Conservation (phyloP, 495 filamentous ascomycete genomes). For the Neurospora sp. region DNA sequence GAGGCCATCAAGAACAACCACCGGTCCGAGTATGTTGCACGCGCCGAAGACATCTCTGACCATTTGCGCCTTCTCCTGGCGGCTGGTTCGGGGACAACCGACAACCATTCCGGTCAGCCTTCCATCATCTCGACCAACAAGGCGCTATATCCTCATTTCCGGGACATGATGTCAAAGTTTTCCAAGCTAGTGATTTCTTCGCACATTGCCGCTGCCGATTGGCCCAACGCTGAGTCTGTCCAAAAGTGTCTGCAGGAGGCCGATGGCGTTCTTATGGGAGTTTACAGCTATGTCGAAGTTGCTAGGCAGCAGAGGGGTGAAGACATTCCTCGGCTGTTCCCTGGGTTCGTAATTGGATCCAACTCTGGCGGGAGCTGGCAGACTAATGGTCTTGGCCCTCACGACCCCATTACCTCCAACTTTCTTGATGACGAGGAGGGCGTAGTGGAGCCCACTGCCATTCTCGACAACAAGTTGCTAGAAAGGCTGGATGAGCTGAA, state of each 20-base stretch:
- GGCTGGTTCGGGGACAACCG: constrained; percentile 90
- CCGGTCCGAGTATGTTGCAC: constrained; percentile 79
- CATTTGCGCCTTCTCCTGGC: constrained; percentile 88
- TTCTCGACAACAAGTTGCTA: constrained; percentile 64
- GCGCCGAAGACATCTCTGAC: constrained; percentile 94
- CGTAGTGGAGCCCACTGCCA: constrained; percentile 57
- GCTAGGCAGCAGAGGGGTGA: constrained; percentile 85
- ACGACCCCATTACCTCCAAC: constrained; percentile 58
- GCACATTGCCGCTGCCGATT: constrained; percentile 95
- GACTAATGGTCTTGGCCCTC: constrained; percentile 66
- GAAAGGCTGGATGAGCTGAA: constrained; percentile 78
- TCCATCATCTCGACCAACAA: constrained; percentile 99
- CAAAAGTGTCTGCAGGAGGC: constrained; percentile 93
- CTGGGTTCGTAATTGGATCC: constrained; percentile 83
- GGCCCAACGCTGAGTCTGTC: constrained; percentile 75
- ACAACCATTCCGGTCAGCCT: constrained; percentile 96
- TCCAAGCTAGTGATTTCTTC: constrained; percentile 96
- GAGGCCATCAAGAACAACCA: constrained; percentile 70
- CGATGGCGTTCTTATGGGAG: constrained; percentile 84
- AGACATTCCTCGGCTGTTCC: constrained; percentile 76
- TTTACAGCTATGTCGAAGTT: constrained; percentile 92
- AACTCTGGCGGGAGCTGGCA: constrained; percentile 83
- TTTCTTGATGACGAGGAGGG: constrained; percentile 80
- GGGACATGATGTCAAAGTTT: constrained; percentile 99
- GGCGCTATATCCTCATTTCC: constrained; percentile 89